Evolutionary conservation across 345 rosid genomes (phyloP), one percentile per base, ranked within the genome.

Genomic region (Gynandropsis gynandra): DNA sequence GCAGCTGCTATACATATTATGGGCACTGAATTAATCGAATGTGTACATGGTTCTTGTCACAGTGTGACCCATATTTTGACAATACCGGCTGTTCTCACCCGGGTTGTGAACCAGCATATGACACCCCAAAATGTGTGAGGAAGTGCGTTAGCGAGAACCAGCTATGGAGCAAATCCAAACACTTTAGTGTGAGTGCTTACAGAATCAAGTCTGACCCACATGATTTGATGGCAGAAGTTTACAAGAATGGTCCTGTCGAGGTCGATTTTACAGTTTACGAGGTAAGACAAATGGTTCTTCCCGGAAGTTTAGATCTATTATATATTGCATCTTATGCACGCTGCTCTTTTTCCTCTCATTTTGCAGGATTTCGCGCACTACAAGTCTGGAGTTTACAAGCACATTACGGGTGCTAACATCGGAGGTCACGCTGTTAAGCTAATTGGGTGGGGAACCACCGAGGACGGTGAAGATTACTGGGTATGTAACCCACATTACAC

Each of bases 341-440:
- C 29, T 24, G 29, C 29, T 24, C 29, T 24, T 24, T 24, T 24
- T 24, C 5, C 5, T 50, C 19, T 24, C 43, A 36, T 21, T 45
- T 59, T 17, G 14, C 74, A 92, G 96, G 98, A 92, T 48, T 92
- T 92, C 37, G 98, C 96, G 53, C 93, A 92, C 61, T 92, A 92
- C 58, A 80, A 82, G 66, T 77, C 88, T n/a, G 98, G 96, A 65
- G 89, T 87, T 16, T 87, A 92, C 74, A 85, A 77, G 72, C 88
- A 92, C 61, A 60, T 87, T 43, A 76, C 87, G 0, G 98, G 96
- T 42, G 70, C 41, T 54, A 65, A 59, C 24, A 35, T 92, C 76
- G 98, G 95, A 44, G 96, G 98, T 41, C 96, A 87, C 65, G 96
- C 95, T 43, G 98, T 92, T 58, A 92, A 87, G 72, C 82, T 87